phyloP scores from a whole-genome alignment of 257 asterid genomes.

The Penstemon davidsonii region DNA sequence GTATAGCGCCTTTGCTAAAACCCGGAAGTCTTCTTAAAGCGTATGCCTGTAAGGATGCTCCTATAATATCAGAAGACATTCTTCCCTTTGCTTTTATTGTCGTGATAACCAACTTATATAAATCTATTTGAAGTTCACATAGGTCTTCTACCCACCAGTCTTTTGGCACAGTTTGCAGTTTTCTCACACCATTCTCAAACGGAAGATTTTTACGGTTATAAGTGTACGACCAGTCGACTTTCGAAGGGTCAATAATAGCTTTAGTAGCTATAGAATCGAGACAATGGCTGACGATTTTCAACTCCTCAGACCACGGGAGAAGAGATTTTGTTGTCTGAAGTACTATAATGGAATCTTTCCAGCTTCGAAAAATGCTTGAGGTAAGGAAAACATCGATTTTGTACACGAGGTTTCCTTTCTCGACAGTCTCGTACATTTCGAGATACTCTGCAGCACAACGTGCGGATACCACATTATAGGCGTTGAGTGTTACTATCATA shows the following conservation, averaged over 20 bases:
- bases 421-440: constrained; percentile 76
- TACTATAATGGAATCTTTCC: constrained; percentile 94
- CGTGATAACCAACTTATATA: constrained; percentile 59
- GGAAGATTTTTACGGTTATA: constrained; percentile 62
- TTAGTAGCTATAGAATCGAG: constrained; percentile 65
- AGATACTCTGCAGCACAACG: constrained; percentile 91
- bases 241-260: constrained; percentile 59
- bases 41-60: constrained; percentile 71
- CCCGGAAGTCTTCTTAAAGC: constrained; percentile 58
- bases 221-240: constrained; percentile 75
- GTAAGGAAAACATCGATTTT: constrained; percentile 80
- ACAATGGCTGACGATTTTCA: constrained; percentile 66
- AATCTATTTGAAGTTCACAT: constrained; percentile 72
- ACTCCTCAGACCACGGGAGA: constrained; percentile 71
- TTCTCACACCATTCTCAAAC: constrained; percentile 61
- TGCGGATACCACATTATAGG: constrained; percentile 74
- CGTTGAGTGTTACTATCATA: constrained; percentile 77
- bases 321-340: constrained; percentile 72
- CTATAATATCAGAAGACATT: constrained; percentile 54
- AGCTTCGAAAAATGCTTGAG: constrained; percentile 79
- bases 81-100: constrained; percentile 61
- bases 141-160: constrained; percentile 98
- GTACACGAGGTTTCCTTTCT: constrained; percentile 80
- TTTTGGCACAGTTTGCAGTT: constrained; percentile 58
- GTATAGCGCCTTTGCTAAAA: constrained; percentile 46